These are phyloP conservation scores for Kuraishia borneana DNA, from an alignment of 805 yeast genomes.

Conservation along the genomic window DNA sequence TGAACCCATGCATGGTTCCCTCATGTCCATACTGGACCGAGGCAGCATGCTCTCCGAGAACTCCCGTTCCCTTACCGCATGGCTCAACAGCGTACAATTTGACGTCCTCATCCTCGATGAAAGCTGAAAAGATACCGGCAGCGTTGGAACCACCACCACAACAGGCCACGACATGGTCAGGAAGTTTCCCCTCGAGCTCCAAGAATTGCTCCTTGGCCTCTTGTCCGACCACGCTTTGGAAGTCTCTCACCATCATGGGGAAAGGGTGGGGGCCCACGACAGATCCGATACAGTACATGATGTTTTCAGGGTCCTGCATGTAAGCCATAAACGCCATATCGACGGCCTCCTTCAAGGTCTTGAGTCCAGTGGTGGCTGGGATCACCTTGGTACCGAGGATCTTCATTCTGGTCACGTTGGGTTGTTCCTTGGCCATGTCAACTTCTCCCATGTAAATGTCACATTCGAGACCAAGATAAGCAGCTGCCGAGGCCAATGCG, in stretches of 20 bases:
- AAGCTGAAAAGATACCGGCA: conserved; percentile 6
- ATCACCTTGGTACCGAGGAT: conserved; percentile 6
- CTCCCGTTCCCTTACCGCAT: conserved; percentile 6
- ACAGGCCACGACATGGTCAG: conserved; percentile 8
- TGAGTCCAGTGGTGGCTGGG: conserved; percentile 6
- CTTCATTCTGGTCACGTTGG: conserved; percentile 7
- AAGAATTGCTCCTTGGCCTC: conserved; percentile 6
- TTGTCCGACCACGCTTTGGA: conserved; percentile 7
- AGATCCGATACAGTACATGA: conserved; percentile 7
- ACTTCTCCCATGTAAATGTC: conserved; percentile 7
- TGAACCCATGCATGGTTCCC: conserved; percentile 6
- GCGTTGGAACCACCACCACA: conserved; percentile 9
- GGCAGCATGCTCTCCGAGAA: conserved; percentile 6
- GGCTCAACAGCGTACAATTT: conserved; percentile 7
- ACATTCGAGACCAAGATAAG: conserved; percentile 18
- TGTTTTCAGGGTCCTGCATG: conserved; percentile 5
- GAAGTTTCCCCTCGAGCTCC: conserved; percentile 3
- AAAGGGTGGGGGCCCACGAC: conserved; percentile 8
- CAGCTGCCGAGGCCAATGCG: conserved; percentile 39
- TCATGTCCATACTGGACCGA: conserved; percentile 3
- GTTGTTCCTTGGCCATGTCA: conserved; percentile 7
- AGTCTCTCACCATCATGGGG: conserved; percentile 7
- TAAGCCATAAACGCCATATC: conserved; percentile 6
- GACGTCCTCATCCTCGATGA: conserved; percentile 7
- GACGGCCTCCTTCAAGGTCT: conserved; percentile 7